phyloP scores from a whole-genome alignment of 768 basidiomycete species.

The Inosperma sp. region DNA sequence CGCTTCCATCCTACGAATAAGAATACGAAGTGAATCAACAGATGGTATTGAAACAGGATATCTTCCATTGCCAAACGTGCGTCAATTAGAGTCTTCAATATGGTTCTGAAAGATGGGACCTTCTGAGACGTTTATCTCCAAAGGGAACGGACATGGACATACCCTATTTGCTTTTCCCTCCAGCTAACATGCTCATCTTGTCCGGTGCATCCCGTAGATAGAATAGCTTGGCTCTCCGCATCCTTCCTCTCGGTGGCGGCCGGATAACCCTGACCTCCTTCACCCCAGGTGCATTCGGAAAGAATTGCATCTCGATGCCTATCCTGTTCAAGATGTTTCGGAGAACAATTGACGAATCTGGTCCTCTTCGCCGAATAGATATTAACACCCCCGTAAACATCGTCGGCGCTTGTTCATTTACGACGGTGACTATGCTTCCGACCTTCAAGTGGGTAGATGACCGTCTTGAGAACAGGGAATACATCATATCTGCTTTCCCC shows the following conservation, averaged over 20 bases:
- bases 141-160: no score
- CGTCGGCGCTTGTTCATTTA: conserved; percentile 71
- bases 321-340: conserved; percentile 89
- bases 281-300: conserved; percentile 78
- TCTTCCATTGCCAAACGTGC: no score
- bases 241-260: conserved; percentile 55
- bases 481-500: conserved; percentile 65
- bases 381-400: conserved; percentile 88
- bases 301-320: conserved; percentile 92
- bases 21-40: no score
- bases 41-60: no score
- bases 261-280: conserved; percentile 81
- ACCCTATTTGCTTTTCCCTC: conserved; percentile 34
- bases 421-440: conserved; percentile 84
- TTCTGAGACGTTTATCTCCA: no score
- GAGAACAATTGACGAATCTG: conserved; percentile 83
- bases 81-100: no score
- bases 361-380: conserved; percentile 74
- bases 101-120: no score
- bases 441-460: conserved; percentile 66
- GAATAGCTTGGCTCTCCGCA: conserved; percentile 76
- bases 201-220: conserved; percentile 79
- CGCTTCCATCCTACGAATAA: no score
- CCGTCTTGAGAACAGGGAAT: conserved; percentile 64
- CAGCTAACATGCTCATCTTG: conserved; percentile 74